Evolutionary conservation across 2,329 filamentous ascomycete species (phyloP).

Genomic region (Cordyceps sp.): DNA sequence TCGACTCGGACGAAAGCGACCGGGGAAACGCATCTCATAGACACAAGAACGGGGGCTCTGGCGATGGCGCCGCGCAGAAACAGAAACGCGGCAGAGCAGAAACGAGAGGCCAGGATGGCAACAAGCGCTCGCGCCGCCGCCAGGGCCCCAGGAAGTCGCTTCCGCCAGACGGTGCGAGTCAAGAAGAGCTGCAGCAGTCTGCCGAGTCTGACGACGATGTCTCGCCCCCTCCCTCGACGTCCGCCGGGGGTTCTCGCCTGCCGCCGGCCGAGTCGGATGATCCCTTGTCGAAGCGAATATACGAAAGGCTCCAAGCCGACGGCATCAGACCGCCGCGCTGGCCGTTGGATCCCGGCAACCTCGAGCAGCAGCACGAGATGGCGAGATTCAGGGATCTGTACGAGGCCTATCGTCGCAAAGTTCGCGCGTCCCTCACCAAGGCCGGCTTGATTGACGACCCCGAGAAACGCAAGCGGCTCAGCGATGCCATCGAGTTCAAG

Average conservation of each 20-base stretch:
- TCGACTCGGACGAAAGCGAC: too few relatives aligned
- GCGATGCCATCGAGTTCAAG: conserved; percentile 49
- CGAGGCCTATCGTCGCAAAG: conserved; percentile 39
- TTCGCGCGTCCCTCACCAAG: conserved; percentile 38
- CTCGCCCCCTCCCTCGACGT: conserved; percentile 9
- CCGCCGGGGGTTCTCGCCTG: conserved; percentile 7
- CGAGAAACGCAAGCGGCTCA: conserved; percentile 41
- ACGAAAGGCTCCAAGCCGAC: conserved; percentile 35
- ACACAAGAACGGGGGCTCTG: conserved; percentile 8
- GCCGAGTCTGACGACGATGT: too few relatives aligned
- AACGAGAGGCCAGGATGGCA: conserved; percentile 5
- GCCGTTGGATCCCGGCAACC: conserved; percentile 37
- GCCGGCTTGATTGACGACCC: conserved; percentile 48
- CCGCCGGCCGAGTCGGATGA: conserved; percentile 13
- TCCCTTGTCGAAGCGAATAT: conserved; percentile 31
- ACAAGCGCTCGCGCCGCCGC: conserved; percentile 2
- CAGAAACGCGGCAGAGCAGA: conserved; percentile 8
- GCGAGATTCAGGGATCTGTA: conserved; percentile 37
- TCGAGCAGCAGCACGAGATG: conserved; percentile 30
- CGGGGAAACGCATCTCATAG: conserved; percentile 1
- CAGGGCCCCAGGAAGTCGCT: conserved; percentile 2
- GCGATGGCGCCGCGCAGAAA: conserved; percentile 8
- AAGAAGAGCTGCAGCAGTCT: conserved; percentile 3
- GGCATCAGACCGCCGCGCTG: conserved; percentile 35
- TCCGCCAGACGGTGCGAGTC: background rate